Evolutionary conservation across 108 stramenopile species (phyloP), one percentile per base, ranked within the genome.

Genomic region (Skeletonema marinoi): DNA sequence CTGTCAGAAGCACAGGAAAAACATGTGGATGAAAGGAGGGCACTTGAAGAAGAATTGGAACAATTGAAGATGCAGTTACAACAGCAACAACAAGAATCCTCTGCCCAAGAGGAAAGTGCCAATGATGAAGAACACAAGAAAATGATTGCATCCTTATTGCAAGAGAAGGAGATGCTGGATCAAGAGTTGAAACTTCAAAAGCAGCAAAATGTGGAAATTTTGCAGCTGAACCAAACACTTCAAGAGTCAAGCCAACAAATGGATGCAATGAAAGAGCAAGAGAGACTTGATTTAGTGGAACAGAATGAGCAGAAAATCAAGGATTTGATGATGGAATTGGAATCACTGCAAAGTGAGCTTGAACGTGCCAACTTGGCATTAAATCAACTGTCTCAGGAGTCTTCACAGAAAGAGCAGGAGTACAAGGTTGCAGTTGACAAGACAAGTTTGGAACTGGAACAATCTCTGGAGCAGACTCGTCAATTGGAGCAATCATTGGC

Each of bases 101-200:
- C 54, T 17, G 19, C 21, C 19, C 0, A 56, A 5, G 9, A 56
- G 25, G 25, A 56, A 25, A 2, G 16, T 61, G 11, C 33, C 11
- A 36, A 12, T 13, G 25, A 19, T 25, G 51, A 60, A 31, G 72
- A 68, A 9, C 44, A 65, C 5, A 51, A 51, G 32, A n/a, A 29
- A 14, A 42, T 44, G 32, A 32, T 72, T 25, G 66, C 39, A 9
- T 25, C 75, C n/a, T 48, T 76, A 1, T 44, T 76, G 21, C 66
- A 63, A 68, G 75, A 76, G 60, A 76, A 76, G 44, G 75, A 76
- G 19, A n/a, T 12, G 7, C 61, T 76, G 17, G 67, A 61, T 11
- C 41, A 48, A 14, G 75, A 76, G 60, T 60, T 76, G 56, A 38
- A 31, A 32, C 19, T 32, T 46, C 67, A 68, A 13, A 68, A 58